A percentile compares a stretch with the other conserved stretches of the same genome.
These are phyloP conservation scores for Agrostemma githago DNA, from an alignment of 148 eudicot genomes.

Conservation along the genomic window DNA sequence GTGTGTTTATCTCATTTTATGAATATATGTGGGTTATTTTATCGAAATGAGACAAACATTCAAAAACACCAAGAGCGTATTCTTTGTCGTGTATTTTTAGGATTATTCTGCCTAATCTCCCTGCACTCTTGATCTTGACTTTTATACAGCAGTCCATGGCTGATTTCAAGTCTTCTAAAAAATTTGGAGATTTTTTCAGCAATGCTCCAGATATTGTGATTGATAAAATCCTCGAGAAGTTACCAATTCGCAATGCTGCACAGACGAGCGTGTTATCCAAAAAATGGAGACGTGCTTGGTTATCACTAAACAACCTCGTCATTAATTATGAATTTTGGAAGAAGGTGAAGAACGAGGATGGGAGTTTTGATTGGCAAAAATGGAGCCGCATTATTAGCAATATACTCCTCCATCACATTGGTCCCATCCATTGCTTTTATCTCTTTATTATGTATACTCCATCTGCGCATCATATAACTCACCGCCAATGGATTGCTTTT, in stretches of 20 bases:
- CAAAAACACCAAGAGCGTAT: too few species aligned
- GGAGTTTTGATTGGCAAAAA: background rate
- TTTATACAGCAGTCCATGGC: background rate
- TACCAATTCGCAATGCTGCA: background rate
- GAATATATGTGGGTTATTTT: too few species aligned
- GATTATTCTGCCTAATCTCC: background rate
- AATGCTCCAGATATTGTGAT: background rate
- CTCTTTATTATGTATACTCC: background rate
- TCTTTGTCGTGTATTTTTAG: too few species aligned
- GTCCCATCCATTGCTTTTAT: slow-evolving; percentile 19
- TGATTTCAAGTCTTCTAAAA: background rate
- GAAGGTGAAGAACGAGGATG: background rate
- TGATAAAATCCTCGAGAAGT: background rate
- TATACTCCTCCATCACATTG: slow-evolving; percentile 26
- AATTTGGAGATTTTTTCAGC: background rate
- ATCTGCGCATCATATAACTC: background rate
- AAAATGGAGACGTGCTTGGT: slow-evolving; percentile 11
- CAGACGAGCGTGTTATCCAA: slow-evolving; percentile 4
- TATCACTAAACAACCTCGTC: background rate
- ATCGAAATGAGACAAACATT: too few species aligned
- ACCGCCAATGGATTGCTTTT: slow-evolving; percentile 10
- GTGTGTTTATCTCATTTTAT: too few species aligned
- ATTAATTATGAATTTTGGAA: background rate
- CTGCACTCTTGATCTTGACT: too few species aligned
- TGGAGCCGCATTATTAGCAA: slow-evolving; percentile 12